These are phyloP conservation scores for Candida lessepsii DNA, from an alignment of 805 yeast genomes.

Conservation along the genomic window DNA sequence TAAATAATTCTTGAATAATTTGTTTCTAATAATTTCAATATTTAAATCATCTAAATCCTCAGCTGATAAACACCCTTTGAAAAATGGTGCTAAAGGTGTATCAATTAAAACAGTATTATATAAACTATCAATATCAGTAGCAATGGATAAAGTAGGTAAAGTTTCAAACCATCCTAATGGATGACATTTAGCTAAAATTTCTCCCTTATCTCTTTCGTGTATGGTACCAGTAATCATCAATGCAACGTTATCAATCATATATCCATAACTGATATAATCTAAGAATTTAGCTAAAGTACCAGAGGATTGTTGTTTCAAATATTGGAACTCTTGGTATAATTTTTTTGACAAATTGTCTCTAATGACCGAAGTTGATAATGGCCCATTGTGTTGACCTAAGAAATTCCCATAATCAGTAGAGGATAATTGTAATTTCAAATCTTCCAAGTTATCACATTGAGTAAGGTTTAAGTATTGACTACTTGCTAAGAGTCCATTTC, in stretches of 20 bases:
- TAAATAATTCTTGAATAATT: slow-evolving; percentile 86
- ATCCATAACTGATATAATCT: slow-evolving; percentile 92
- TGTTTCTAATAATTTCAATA: slow-evolving; percentile 91
- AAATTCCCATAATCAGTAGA: slow-evolving; percentile 96
- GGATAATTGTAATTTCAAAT: slow-evolving; percentile 86
- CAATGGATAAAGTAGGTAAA: slow-evolving; percentile 89
- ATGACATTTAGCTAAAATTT: slow-evolving; percentile 86
- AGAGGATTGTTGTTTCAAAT: slow-evolving; percentile 78
- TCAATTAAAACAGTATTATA: slow-evolving; percentile 91
- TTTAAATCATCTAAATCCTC: slow-evolving; percentile 93
- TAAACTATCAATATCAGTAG: slow-evolving; percentile 91
- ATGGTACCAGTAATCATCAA: slow-evolving; percentile 95
- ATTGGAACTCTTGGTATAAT: slow-evolving; percentile 79
- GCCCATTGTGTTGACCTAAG: slow-evolving; percentile 74
- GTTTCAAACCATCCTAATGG: slow-evolving; percentile 99
- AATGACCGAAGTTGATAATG: slow-evolving; percentile 83
- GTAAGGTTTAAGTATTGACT: slow-evolving; percentile 89
- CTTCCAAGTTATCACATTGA: slow-evolving; percentile 94
- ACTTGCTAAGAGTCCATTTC: slow-evolving; percentile 72
- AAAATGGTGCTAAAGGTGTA: slow-evolving; percentile 96
- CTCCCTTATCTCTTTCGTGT: slow-evolving; percentile 89
- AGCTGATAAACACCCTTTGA: slow-evolving; percentile 81
- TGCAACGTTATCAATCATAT: slow-evolving; percentile 97
- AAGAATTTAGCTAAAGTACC: slow-evolving; percentile 78
- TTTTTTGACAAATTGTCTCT: slow-evolving; percentile 75